Evolutionary conservation across 73 alveolate species (phyloP).

Genomic region (Halteria grandinella): DNA sequence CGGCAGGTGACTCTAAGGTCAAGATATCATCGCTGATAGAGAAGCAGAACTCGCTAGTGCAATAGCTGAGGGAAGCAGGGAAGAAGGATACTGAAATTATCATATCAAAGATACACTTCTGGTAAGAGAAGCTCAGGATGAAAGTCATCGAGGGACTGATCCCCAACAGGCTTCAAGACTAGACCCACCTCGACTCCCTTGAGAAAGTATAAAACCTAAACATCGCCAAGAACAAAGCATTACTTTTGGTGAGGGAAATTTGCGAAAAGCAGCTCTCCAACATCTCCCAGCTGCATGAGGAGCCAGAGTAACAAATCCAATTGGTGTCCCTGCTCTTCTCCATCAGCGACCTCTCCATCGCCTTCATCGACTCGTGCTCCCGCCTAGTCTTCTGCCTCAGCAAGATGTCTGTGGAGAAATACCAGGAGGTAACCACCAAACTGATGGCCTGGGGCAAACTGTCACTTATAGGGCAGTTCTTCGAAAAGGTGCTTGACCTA

Average conservation of each 20-base stretch:
- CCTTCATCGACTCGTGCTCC: conserved; percentile 16
- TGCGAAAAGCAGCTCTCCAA: conserved; percentile 45
- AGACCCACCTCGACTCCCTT: conserved; percentile 45
- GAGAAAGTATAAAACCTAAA: conserved; percentile 45
- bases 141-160: conserved; percentile 35
- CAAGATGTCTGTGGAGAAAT: conserved; percentile 35
- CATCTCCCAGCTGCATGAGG: conserved; percentile 12
- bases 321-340: conserved; percentile 1
- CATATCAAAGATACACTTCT: conserved; percentile 52
- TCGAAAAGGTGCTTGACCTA: conserved; percentile 35
- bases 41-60: conserved; percentile 29
- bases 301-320: not conserved
- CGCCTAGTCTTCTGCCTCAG: not conserved
- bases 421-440: conserved; percentile 23
- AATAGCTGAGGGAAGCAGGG: conserved; percentile 57
- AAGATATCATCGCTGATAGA: conserved; percentile 49
- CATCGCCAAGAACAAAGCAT: conserved; percentile 50
- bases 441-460: conserved; percentile 35
- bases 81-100: conserved; percentile 54
- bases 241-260: conserved; percentile 48
- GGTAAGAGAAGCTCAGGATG: conserved; percentile 50
- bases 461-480: not conserved
- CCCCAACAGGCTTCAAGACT: conserved; percentile 50
- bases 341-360: conserved; percentile 6
- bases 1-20: conserved; percentile 56